Percentiles rank a stretch among this genome's conserved stretches.
These are phyloP conservation scores for Aspergillus puulaauensis DNA, from an alignment of 2,329 filamentous ascomycete genomes.

Conservation along the genomic window DNA sequence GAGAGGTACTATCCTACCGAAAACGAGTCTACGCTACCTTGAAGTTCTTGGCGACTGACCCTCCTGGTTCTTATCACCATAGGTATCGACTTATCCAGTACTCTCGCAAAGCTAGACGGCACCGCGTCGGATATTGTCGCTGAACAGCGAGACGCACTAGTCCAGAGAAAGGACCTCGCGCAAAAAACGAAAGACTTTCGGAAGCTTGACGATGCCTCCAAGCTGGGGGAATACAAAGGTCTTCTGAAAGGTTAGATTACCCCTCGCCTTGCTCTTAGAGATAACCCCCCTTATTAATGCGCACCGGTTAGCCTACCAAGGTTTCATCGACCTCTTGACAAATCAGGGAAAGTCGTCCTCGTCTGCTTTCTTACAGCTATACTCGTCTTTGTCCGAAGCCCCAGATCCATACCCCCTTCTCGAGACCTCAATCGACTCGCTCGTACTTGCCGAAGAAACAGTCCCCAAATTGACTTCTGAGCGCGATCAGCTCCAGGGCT, in stretches of 20 bases:
- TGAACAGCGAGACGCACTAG: conserved; percentile 91
- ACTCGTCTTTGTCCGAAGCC: conserved; percentile 89
- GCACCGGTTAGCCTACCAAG: conserved; percentile 73
- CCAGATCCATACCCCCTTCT: conserved; percentile 95
- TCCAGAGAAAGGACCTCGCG: conserved; percentile 95
- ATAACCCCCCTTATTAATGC: conserved; percentile 9
- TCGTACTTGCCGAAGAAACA: conserved; percentile 88
- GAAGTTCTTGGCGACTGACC: neutral
- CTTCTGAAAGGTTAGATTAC: conserved; percentile 71
- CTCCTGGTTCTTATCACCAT: conserved; percentile 7
- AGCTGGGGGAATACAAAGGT: conserved; percentile 83
- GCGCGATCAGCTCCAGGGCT: conserved; percentile 81
- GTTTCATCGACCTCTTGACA: conserved; percentile 92
- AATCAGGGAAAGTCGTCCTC: conserved; percentile 95
- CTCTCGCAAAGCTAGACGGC: conserved; percentile 83
- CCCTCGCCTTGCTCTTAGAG: neutral
- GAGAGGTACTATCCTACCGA: conserved; percentile 66
- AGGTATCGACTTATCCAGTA: conserved; percentile 84
- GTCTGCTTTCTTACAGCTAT: conserved; percentile 87
- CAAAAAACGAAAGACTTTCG: conserved; percentile 98
- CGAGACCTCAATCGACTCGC: conserved; percentile 92
- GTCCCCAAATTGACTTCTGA: conserved; percentile 86
- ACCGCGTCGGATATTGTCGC: conserved; percentile 93
- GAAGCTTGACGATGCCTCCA: conserved; percentile 85
- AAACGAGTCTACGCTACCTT: neutral